phyloP scores from a whole-genome alignment of 352 stramenopile genomes.

The Blastocystis sp. region DNA sequence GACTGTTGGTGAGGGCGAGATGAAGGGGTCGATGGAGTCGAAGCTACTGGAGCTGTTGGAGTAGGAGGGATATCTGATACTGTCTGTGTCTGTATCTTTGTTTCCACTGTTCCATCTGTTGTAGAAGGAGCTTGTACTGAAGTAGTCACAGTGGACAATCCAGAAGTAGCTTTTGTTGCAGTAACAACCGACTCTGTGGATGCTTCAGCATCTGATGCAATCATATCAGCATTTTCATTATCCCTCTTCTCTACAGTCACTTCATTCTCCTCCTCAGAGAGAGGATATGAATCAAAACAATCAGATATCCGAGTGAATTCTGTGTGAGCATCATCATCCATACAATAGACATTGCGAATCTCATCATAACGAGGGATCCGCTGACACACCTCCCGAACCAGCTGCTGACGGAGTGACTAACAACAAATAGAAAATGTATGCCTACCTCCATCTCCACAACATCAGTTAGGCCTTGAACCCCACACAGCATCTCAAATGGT shows the following conservation, averaged over 20 bases:
- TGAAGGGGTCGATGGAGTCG: background rate
- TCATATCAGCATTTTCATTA: background rate
- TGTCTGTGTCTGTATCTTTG: background rate
- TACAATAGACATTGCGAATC: background rate
- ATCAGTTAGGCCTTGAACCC: background rate
- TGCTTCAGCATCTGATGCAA: background rate
- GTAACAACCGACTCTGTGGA: too few species aligned
- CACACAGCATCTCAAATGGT: background rate
- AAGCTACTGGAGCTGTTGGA: too few species aligned
- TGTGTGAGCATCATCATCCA: background rate
- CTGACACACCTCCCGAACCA: constrained; percentile 11
- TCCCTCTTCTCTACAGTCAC: background rate
- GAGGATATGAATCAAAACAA: background rate
- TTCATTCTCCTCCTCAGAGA: background rate
- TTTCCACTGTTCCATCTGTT: background rate
- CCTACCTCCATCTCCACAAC: background rate
- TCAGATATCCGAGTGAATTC: background rate
- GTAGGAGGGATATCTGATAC: too few species aligned
- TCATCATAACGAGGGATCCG: constrained; percentile 16
- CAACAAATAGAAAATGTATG: background rate
- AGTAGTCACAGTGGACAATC: too few species aligned
- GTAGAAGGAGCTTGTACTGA: too few species aligned
- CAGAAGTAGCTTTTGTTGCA: too few species aligned
- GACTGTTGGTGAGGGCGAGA: background rate
- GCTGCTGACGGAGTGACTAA: constrained; percentile 10